Conservation (phyloP, 2,329 filamentous ascomycete species). For the Beauveria sp. region DNA sequence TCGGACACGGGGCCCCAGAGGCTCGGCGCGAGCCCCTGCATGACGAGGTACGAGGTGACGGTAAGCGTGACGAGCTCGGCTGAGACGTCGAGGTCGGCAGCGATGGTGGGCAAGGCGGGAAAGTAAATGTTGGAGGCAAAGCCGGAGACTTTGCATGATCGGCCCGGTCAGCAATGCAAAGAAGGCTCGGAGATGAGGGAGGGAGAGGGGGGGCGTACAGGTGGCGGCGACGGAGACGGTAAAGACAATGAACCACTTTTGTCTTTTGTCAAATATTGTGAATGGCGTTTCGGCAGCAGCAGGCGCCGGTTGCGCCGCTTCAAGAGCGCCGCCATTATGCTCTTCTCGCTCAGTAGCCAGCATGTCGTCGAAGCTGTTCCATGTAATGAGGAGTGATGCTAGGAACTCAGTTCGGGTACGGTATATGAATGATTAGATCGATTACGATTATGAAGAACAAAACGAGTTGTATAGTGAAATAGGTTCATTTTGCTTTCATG, state of each 20-base stretch:
- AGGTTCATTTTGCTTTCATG: background rate
- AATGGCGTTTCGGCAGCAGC: conserved; percentile 26
- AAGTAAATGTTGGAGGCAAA: conserved; percentile 41
- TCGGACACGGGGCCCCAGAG: conserved; percentile 44
- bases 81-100: conserved; percentile 33
- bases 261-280: conserved; percentile 42
- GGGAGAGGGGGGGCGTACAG: conserved; percentile 28
- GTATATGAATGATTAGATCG: too few species aligned
- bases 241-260: conserved; percentile 39
- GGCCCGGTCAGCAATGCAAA: background rate
- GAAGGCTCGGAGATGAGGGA: background rate
- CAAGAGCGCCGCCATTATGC: background rate
- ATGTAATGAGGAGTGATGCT: background rate
- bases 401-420: too few species aligned
- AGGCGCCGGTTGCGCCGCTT: background rate
- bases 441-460: too few species aligned
- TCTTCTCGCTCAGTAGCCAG: background rate
- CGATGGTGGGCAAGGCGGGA: conserved; percentile 37
- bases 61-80: conserved; percentile 34
- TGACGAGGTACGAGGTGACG: conserved; percentile 40
- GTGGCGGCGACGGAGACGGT: conserved; percentile 43
- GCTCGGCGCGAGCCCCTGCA: conserved; percentile 47
- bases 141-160: conserved; percentile 26
- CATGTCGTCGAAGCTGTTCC: background rate
- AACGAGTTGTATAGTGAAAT: background rate